Evolutionary conservation across 192 early-diverging fungal species (phyloP), one percentile per base, ranked within the genome.

Genomic region (Linnemannia schmuckeri): DNA sequence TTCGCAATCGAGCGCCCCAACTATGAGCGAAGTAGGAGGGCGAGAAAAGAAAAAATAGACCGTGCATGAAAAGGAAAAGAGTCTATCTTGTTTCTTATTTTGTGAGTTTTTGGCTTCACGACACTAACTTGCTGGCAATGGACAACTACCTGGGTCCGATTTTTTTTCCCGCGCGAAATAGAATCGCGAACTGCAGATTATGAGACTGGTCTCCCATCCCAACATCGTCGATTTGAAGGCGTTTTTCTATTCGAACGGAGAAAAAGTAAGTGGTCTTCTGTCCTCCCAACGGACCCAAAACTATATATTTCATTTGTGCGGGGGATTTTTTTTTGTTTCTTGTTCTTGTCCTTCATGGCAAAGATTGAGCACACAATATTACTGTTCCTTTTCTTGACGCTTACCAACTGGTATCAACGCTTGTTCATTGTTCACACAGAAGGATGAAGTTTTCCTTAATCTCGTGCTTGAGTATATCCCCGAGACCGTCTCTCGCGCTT

Each of bases 371-470:
- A 4, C 7, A 13, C 30, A 12, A 22, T 52, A 17, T 30, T 33
- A 40, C 38, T 38, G 8, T 22, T 54, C 38, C 7, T 38, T 57
- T 9, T 24, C 10, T 42, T 38, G 27, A 27, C 12, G 0, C 55
- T 2, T 17, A 20, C 9, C 24, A 20, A 18, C 52, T 40, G 10
- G 33, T 30, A 66, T 33, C 61, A 27, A 10, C 55, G 8, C 55
- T 30, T 33, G n/a, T 66, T 12, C n/a, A 66, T 30, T 30, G 3
- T 22, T 79, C 46, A 6, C 78, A 91, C 78, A 92, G 92, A 94
- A 94, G 88, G 98, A 99, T 82, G 98, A 99, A 80, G 93, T 98
- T 20, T 99, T 96, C 87, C 91, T 99, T 44, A 99, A 99, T 87
- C 92, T 99, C 44, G 96, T 98, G 41, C 90, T 99, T 20, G 98